phyloP scores from a whole-genome alignment of 2,329 filamentous ascomycete genomes.

The Polychaeton citri region DNA sequence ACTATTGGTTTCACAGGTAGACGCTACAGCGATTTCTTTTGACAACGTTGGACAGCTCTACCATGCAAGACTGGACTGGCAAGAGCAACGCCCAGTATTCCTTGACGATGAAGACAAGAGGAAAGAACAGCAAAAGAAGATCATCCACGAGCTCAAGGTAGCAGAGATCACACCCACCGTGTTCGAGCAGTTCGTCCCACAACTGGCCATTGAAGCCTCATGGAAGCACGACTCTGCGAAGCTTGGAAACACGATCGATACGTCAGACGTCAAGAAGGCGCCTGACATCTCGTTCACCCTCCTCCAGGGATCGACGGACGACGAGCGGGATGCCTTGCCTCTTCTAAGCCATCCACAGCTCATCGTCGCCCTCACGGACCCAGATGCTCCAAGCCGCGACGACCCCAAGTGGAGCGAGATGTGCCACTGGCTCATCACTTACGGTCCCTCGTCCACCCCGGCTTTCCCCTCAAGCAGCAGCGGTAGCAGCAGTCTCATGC shows the following conservation, averaged over 20 bases:
- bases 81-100: too few species aligned
- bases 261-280: conserved; percentile 27
- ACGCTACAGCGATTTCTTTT: too few species aligned
- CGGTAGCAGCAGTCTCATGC: not conserved
- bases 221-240: conserved; percentile 32
- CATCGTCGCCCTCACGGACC: conserved; percentile 42
- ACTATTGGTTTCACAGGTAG: too few species aligned
- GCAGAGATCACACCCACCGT: conserved; percentile 29
- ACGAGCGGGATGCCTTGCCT: not conserved
- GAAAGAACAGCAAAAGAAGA: not conserved
- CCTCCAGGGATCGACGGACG: not conserved
- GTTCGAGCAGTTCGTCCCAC: conserved; percentile 46
- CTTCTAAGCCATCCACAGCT: conserved; percentile 20
- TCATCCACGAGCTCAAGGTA: conserved; percentile 11
- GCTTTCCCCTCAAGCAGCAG: not conserved
- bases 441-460: conserved; percentile 4
- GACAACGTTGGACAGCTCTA: too few species aligned
- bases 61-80: too few species aligned
- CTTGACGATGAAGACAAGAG: too few species aligned
- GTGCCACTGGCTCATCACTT: conserved; percentile 41
- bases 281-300: conserved; percentile 24
- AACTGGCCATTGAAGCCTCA: conserved; percentile 35
- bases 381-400: conserved; percentile 42
- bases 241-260: conserved; percentile 42
- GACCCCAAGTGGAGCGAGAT: conserved; percentile 44